Percentiles rank a stretch among this genome's conserved stretches.
These are phyloP conservation scores for Xanthoceras sorbifolium DNA, from an alignment of 345 rosid species.

Conservation along the genomic window DNA sequence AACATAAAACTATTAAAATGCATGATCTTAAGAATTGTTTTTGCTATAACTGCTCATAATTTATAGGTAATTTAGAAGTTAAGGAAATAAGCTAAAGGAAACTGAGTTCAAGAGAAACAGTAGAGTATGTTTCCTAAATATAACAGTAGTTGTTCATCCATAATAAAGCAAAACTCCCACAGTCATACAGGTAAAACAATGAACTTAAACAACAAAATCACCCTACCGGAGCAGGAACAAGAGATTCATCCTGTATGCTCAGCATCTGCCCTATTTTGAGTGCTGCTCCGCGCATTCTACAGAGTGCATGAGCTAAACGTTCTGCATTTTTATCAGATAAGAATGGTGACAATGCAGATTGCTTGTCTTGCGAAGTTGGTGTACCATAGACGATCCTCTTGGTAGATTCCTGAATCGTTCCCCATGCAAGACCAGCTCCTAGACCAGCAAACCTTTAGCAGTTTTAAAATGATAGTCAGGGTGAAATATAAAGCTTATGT, in stretches of 20 bases:
- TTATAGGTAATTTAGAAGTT: not conserved
- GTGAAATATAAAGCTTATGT: not conserved
- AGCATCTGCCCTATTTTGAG: conserved; percentile 96
- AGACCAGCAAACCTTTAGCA: conserved; percentile 91
- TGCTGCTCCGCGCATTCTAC: conserved; percentile 99
- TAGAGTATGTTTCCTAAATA: not conserved
- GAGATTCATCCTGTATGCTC: conserved; percentile 96
- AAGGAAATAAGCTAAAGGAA: not conserved
- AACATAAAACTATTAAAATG: not conserved
- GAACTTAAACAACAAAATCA: not conserved
- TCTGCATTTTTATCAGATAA: conserved; percentile 90
- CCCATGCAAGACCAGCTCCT: conserved; percentile 99
- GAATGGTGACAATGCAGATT: conserved; percentile 70
- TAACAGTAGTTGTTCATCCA: not conserved
- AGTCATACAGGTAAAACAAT: not conserved
- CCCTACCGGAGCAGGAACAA: conserved; percentile 94
- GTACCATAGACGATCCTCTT: conserved; percentile 78
- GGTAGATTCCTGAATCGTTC: conserved; percentile 86
- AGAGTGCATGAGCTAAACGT: conserved; percentile 83
- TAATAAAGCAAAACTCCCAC: not conserved
- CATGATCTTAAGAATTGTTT: not conserved
- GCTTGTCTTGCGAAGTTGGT: conserved; percentile 49
- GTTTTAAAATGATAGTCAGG: conserved; percentile 36
- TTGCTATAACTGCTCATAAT: not conserved
- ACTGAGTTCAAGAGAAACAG: not conserved